Conservation (phyloP, 2,329 filamentous ascomycete genomes). For the Arachnomyces sp. region DNA sequence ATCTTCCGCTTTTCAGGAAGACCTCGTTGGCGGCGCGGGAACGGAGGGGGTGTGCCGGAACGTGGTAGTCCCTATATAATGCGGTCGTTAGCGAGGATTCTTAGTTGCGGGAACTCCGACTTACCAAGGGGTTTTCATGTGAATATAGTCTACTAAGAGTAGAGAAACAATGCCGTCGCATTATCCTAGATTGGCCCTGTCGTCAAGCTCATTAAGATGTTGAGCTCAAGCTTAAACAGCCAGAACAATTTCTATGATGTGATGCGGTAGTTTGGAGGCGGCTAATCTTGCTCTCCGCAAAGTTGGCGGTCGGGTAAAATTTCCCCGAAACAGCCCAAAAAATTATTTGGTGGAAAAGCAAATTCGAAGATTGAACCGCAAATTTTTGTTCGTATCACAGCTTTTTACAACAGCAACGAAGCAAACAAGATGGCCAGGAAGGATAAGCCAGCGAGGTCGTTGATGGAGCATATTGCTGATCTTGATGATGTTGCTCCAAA, state of each 20-base stretch:
- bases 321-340: conserved; percentile 6
- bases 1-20: conserved; percentile 76
- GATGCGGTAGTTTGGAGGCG: too few species aligned
- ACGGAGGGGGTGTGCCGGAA: conserved; percentile 58
- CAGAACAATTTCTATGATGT: too few species aligned
- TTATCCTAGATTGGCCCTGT: conserved; percentile 9
- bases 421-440: conserved; percentile 36
- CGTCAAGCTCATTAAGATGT: not conserved
- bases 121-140: conserved; percentile 85
- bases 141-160: conserved; percentile 41
- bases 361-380: conserved; percentile 11
- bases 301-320: conserved; percentile 7
- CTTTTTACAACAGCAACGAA: conserved; percentile 6
- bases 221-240: not conserved
- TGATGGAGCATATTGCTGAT: conserved; percentile 55
- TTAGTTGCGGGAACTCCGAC: conserved; percentile 5
- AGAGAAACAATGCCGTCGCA: conserved; percentile 49
- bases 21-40: conserved; percentile 64
- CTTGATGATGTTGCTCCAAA: conserved; percentile 54
- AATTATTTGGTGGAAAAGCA: conserved; percentile 9
- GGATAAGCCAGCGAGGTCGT: conserved; percentile 43
- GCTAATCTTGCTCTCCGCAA: not conserved
- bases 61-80: conserved; percentile 67
- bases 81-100: conserved; percentile 2
- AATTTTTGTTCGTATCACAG: conserved; percentile 1